Base-by-base conservation (phyloP, 2,329 filamentous ascomycete species). In the Exophiala aquamarina region DNA sequence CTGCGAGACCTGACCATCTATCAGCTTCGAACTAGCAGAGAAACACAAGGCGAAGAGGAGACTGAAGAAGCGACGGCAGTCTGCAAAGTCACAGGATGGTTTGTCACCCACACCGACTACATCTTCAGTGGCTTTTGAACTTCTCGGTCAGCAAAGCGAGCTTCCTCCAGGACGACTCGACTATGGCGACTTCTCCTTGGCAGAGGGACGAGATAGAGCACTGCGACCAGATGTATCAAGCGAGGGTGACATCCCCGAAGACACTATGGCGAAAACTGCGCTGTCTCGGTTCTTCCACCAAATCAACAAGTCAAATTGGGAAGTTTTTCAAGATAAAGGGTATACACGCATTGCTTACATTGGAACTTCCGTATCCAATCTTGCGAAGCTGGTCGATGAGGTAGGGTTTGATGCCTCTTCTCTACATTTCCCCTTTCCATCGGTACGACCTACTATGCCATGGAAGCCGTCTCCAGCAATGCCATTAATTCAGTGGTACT, bases 281-380 rank as follows among this genome's bases (percentile, higher is more conserved):
- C 34, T 49, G 8, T 33, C 37, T 17, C 21, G 28, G 2, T 49
- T 49, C 41, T 40, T 40, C 17, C 26, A 41, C 10, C 37, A 44
- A 8, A 20, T 49, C 26, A 28, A 20, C 14, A 39, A 18, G 7
- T 40, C 37, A 4, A 39, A 49, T 17, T 49, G 47, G 47, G 31
- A 44, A 10, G 29, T 49, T 18, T 49, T 49, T n/a, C 8, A 20
- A n/a, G 21, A 26, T 7, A 13, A n/a, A 14, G 47, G 36, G 21
- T 17, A 21, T 18, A 41, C 41, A 9, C 19, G 47, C n/a, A 32
- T 44, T 4, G 47, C 18, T 13, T 49, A 49, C 23, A 31, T 49
- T 19, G 47, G 47, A 5, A 49, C 41, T 26, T 34, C 18, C 2
- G 26, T 49, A 15, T 29, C 39, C 28, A 49, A 49, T 28, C 19